These are phyloP conservation scores for Aspergillus alliaceus DNA, from an alignment of 2,329 filamentous ascomycete genomes.

Conservation along the genomic window DNA sequence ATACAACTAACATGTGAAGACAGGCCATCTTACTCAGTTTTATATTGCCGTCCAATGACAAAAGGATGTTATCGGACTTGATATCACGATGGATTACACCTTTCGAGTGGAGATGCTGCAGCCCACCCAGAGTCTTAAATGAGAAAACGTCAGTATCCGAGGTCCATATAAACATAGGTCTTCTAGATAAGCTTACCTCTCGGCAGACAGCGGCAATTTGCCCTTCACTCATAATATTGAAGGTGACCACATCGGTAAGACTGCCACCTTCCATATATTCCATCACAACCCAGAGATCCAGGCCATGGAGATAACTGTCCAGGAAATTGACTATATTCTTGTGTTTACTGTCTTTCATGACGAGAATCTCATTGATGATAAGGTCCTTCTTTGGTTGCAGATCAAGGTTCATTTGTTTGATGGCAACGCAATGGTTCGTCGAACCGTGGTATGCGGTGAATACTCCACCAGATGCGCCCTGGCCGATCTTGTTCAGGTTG, in stretches of 20 bases:
- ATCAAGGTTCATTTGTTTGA: conserved; percentile 99
- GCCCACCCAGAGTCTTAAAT: conserved; percentile 71
- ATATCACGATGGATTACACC: conserved; percentile 98
- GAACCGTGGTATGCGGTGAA: conserved; percentile 85
- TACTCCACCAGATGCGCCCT: conserved; percentile 94
- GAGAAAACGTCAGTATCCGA: conserved; percentile 16
- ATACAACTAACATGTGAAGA: too few species aligned
- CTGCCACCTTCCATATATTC: conserved; percentile 99
- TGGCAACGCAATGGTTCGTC: conserved; percentile 86
- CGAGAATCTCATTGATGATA: conserved; percentile 98
- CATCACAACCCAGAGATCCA: conserved; percentile 98
- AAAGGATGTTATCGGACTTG: conserved; percentile 96
- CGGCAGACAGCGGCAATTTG: conserved; percentile 95
- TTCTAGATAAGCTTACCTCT: conserved; percentile 56
- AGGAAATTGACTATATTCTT: conserved; percentile 99
- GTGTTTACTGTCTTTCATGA: conserved; percentile 98
- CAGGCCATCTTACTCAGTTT: conserved; percentile 97
- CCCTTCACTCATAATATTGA: conserved; percentile 98
- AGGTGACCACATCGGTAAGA: conserved; percentile 96
- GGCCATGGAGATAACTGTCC: conserved; percentile 86
- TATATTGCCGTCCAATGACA: conserved; percentile 92
- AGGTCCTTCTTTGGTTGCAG: conserved; percentile 98
- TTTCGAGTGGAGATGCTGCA: conserved; percentile 96
- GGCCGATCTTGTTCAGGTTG: conserved; percentile 89
- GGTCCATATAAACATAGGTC: not conserved